Conservation (phyloP, 2,329 filamentous ascomycete genomes). For the Cladosporium oxysporum region DNA sequence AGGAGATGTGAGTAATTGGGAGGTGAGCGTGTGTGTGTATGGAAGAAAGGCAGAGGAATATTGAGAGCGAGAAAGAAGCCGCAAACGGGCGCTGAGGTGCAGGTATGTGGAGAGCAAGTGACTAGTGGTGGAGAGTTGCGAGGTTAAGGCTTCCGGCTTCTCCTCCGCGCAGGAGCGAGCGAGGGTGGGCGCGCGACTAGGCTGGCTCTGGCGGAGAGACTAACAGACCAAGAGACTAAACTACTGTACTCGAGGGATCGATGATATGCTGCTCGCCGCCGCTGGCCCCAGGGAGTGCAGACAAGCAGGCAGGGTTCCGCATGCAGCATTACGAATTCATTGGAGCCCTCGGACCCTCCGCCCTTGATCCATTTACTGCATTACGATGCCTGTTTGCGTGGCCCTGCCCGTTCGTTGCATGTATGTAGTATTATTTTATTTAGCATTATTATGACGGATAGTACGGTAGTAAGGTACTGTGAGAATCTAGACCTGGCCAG, state of each 20-base stretch:
- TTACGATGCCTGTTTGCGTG: background rate
- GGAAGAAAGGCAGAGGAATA: background rate
- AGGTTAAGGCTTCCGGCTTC: constrained; percentile 4
- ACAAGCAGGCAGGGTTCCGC: constrained; percentile 2
- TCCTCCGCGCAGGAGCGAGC: constrained; percentile 8
- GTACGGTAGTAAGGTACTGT: background rate
- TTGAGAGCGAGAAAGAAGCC: background rate
- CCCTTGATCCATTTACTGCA: background rate
- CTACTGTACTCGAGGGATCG: background rate
- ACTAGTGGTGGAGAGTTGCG: constrained; percentile 1
- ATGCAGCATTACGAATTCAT: constrained; percentile 9
- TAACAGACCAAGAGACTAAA: background rate
- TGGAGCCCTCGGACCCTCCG: background rate
- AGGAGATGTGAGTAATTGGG: background rate
- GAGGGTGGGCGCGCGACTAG: constrained; percentile 4
- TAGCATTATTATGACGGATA: background rate
- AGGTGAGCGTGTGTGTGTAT: background rate
- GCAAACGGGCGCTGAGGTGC: constrained; percentile 1
- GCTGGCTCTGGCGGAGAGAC: background rate
- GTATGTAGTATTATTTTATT: background rate
- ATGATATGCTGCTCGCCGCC: background rate
- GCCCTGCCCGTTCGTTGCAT: background rate
- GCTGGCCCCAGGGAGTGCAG: background rate
- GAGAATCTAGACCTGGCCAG: background rate
- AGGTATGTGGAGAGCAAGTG: constrained; percentile 4